Base-by-base conservation (phyloP, 768 basidiomycete genomes). In the Lentinula edodes region DNA sequence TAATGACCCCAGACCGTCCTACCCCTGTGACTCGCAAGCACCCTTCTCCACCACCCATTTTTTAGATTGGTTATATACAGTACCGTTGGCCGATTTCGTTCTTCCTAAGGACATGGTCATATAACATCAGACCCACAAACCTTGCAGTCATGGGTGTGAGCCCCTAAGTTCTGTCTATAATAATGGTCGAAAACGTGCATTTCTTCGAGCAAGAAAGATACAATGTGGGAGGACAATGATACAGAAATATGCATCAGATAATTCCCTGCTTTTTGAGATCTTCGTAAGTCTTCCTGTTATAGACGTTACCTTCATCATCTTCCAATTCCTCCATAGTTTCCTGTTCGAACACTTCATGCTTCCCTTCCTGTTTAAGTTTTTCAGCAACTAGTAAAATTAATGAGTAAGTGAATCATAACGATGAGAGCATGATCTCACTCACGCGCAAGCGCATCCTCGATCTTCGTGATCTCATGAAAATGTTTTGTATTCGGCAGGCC, bases 281-380 rank as follows among this genome's bases (percentile, higher is more conserved):
- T 67, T 96, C 93, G 70, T 95, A 98, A n/a, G 93, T 96, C 80
- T 97, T 97, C 69, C 89, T 87, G 74, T 95, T 95, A 75, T 98
- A 98, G 54, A 98, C 97, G 67, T 99, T 98, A 15, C 97, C 97
- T 71, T 98, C 97, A 51, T 93, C 93, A 71, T 99, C 97, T 71
- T 99, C 97, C 41, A 98, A 82, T 74, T 99, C 97, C 73, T 98
- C 97, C 84, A 95, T 96, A 20, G 91, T 91, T 74, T 98, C 95
- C 68, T 91, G 88, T 72, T 91, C 88, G 62, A 91, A 90, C 58
- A 98, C 89, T 69, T 98, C 97, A 67, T 92, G 88, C 18, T 90
- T 82, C n/a, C 97, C 97, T 75, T 98, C 96, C 63, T 89, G 89
- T 75, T 99, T 99, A 58, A 99, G 83, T 70, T 95, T 96, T 70